These are phyloP conservation scores for Tylopilus plumbeoviolaceoides DNA, from an alignment of 768 basidiomycete genomes.

Conservation along the genomic window DNA sequence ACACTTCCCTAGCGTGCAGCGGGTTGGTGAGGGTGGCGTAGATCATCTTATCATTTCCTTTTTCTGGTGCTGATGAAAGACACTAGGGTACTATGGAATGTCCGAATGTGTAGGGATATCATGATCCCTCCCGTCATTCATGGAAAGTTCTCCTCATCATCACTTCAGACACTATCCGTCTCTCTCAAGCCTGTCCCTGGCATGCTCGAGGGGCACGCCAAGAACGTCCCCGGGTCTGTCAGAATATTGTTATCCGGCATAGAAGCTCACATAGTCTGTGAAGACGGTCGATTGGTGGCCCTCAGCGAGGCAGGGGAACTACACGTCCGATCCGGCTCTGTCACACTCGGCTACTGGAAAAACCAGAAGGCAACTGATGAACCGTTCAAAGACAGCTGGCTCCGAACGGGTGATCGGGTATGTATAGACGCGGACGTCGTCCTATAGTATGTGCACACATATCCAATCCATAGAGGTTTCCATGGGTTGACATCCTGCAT, in stretches of 20 bases:
- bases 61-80: slow-evolving; percentile 1
- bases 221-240: too few species aligned
- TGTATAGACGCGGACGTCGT: slow-evolving; percentile 54
- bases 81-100: slow-evolving; percentile 66
- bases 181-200: slow-evolving; percentile 45
- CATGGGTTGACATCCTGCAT: background rate
- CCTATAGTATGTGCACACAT: too few species aligned
- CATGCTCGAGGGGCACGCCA: too few species aligned
- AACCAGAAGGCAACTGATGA: too few species aligned
- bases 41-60: background rate
- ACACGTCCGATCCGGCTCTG: too few species aligned
- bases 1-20: too few species aligned
- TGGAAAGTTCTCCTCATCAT: background rate
- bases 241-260: too few species aligned
- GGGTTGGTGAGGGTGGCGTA: too few species aligned
- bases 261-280: slow-evolving; percentile 64
- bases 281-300: too few species aligned
- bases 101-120: slow-evolving; percentile 55
- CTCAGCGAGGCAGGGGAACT: too few species aligned
- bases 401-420: slow-evolving; percentile 72
- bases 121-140: background rate
- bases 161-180: too few species aligned
- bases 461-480: background rate
- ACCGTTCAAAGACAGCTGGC: slow-evolving; percentile 71
- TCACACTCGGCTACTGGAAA: too few species aligned